Percentiles rank a stretch among this genome's conserved stretches.
Conservation (phyloP, 176 grass and related monocot genomes). For the Carex parvula region DNA sequence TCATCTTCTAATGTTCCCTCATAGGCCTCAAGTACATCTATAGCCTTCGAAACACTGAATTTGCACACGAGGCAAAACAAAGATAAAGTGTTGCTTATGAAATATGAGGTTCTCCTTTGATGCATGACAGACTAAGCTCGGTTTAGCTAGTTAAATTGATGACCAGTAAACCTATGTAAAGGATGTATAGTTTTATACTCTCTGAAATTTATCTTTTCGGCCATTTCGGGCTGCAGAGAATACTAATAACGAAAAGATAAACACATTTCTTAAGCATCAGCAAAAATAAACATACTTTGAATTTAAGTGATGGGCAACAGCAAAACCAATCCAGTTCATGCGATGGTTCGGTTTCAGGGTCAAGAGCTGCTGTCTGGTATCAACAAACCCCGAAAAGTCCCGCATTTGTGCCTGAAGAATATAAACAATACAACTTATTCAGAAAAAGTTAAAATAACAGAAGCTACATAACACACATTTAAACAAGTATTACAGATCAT, state of each 20-base stretch:
- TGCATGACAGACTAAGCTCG: not conserved
- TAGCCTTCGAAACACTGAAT: constrained; percentile 70
- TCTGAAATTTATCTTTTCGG: not conserved
- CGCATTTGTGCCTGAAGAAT: constrained; percentile 88
- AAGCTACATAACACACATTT: not conserved
- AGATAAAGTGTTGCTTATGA: not conserved
- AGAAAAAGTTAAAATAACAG: not conserved
- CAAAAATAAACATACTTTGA: constrained; percentile 57
- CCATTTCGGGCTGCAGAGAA: not conserved
- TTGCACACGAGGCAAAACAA: not conserved
- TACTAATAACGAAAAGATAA: not conserved
- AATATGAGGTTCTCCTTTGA: not conserved
- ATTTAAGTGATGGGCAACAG: constrained; percentile 91
- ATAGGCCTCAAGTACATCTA: constrained; percentile 96
- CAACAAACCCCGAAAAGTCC: constrained; percentile 94
- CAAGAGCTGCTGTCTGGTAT: constrained; percentile 95
- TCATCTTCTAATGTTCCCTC: constrained; percentile 98
- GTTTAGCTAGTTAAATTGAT: not conserved
- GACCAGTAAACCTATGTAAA: not conserved
- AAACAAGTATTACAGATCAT: constrained; percentile 1
- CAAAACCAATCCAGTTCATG: constrained; percentile 99
- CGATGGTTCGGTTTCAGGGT: constrained; percentile 90
- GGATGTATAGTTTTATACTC: not conserved
- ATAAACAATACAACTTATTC: constrained; percentile 23
- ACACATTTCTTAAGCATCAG: not conserved